phyloP scores from a whole-genome alignment of 2,329 filamentous ascomycete genomes.

The Pezicula radicicola region DNA sequence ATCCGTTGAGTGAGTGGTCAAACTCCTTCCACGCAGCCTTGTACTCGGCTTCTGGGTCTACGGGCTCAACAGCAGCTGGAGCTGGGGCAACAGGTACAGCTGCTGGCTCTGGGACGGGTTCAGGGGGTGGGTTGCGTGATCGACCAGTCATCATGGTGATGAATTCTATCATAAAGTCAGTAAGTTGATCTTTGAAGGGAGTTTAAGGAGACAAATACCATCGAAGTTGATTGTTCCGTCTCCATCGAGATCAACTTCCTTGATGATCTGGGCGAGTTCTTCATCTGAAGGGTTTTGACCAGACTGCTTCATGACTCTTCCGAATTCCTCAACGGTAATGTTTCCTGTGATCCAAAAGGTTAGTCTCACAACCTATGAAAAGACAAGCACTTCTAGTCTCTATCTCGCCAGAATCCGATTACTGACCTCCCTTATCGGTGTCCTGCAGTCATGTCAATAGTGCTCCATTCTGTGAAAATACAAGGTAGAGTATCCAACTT shows the following conservation, averaged over 20 bases:
- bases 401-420: background rate
- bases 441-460: slow-evolving; percentile 7
- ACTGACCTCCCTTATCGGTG: slow-evolving; percentile 17
- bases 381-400: no score
- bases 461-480: background rate
- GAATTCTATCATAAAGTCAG: slow-evolving; percentile 30
- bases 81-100: background rate
- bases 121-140: slow-evolving; percentile 22
- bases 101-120: background rate
- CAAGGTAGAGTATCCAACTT: background rate
- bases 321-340: slow-evolving; percentile 35
- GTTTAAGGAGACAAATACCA: slow-evolving; percentile 18
- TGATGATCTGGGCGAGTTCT: slow-evolving; percentile 36
- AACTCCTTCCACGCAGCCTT: slow-evolving; percentile 32
- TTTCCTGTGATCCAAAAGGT: slow-evolving; percentile 21
- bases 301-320: slow-evolving; percentile 31
- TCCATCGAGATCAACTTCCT: slow-evolving; percentile 35
- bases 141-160: slow-evolving; percentile 40
- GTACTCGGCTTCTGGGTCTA: slow-evolving; percentile 25
- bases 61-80: background rate
- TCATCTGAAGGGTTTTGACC: slow-evolving; percentile 28
- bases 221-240: slow-evolving; percentile 38
- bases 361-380: background rate
- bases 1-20: slow-evolving; percentile 31
- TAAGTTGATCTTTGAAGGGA: no score